A percentile compares a stretch with the other conserved stretches of the same genome.
These are phyloP conservation scores for Dicorynia guianensis DNA, from an alignment of 306 rosid genomes.

Conservation along the genomic window DNA sequence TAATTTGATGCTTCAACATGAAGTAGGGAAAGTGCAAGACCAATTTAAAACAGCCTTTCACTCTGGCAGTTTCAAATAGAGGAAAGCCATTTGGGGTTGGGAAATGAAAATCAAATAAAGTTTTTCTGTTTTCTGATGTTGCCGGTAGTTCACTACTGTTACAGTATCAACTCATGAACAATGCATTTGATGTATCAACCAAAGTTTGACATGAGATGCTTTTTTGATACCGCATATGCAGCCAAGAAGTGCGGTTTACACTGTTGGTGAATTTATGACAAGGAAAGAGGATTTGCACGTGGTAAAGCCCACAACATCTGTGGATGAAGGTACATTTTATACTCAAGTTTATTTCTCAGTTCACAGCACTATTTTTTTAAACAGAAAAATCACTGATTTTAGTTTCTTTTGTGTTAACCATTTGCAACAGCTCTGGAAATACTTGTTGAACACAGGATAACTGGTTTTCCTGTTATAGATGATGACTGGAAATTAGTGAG, in stretches of 20 bases:
- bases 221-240: constrained; percentile 38
- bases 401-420: constrained; percentile 42
- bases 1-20: constrained; percentile 20
- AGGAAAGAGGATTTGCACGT: constrained; percentile 72
- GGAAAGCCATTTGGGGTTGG: not conserved
- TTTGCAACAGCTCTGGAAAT: constrained; percentile 78
- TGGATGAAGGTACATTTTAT: constrained; percentile 78
- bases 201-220: constrained; percentile 23
- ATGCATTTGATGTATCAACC: constrained; percentile 12
- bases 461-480: constrained; percentile 96
- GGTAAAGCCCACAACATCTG: constrained; percentile 88
- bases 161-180: not conserved
- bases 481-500: constrained; percentile 90
- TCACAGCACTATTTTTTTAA: not conserved
- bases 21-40: not conserved
- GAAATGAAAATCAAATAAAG: constrained; percentile 13
- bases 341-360: constrained; percentile 7
- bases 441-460: constrained; percentile 91
- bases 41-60: not conserved
- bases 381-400: not conserved
- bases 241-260: constrained; percentile 71
- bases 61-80: constrained; percentile 30
- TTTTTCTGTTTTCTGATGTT: not conserved
- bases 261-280: constrained; percentile 96
- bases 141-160: constrained; percentile 2